Evolutionary conservation across 23 red algal genomes (phyloP).

Genomic region (Chondrus crispus): DNA sequence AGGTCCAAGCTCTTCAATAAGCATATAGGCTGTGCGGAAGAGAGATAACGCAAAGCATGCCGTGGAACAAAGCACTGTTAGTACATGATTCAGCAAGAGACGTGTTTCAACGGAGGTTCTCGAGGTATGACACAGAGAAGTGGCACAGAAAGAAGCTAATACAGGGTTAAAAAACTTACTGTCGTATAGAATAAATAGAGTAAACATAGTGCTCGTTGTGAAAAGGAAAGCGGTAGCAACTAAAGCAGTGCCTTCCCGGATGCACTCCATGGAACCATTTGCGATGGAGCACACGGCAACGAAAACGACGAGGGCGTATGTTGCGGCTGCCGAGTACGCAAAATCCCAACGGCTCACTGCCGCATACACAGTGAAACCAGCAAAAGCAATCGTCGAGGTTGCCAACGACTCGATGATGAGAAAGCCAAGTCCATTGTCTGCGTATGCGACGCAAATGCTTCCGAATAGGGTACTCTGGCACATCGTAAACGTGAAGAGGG

Average conservation of each 20-base stretch:
- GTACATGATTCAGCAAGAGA: no score
- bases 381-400: conserved; percentile 74
- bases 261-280: conserved; percentile 76
- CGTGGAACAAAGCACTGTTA: no score
- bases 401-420: conserved; percentile 82
- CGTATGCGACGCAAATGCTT: conserved; percentile 76
- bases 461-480: conserved; percentile 70
- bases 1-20: conserved; percentile 86
- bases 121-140: background rate
- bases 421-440: conserved; percentile 51
- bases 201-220: conserved; percentile 72
- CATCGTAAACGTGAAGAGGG: conserved; percentile 75
- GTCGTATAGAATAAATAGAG: conserved; percentile 97
- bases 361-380: conserved; percentile 81
- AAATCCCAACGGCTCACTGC: conserved; percentile 84
- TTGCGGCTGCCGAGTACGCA: conserved; percentile 85
- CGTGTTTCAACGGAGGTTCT: background rate
- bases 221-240: conserved; percentile 74
- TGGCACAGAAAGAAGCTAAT: background rate
- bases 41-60: no score
- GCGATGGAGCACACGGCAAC: conserved; percentile 68
- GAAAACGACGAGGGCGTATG: conserved; percentile 70
- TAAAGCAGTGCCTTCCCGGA: conserved; percentile 59
- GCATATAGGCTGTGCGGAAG: conserved; percentile 65
- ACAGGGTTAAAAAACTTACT: conserved; percentile 52